Evolutionary conservation across 2,329 filamentous ascomycete species (phyloP).

Genomic region (Aureobasidium leucospermi): DNA sequence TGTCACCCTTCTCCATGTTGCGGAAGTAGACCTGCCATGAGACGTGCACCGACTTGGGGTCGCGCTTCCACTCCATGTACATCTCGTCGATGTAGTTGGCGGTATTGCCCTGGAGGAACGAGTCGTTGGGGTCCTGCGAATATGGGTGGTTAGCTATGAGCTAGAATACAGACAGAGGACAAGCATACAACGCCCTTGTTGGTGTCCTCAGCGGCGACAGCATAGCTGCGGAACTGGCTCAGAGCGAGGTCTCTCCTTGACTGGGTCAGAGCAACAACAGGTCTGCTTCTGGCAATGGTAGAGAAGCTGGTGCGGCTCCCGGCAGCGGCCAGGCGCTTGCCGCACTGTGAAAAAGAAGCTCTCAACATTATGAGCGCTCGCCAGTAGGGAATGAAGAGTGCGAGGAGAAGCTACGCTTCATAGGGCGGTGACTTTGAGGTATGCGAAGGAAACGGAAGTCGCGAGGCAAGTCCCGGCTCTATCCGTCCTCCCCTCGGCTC

Average conservation of each 20-base stretch:
- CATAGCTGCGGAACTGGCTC: slow-evolving; percentile 48
- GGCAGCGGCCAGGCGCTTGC: slow-evolving; percentile 54
- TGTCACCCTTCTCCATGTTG: slow-evolving; percentile 97
- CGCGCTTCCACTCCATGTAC: slow-evolving; percentile 96
- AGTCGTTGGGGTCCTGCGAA: slow-evolving; percentile 74
- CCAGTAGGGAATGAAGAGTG: background rate
- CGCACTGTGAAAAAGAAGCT: slow-evolving; percentile 58
- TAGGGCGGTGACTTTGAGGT: background rate
- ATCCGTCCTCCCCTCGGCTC: background rate
- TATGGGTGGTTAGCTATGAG: slow-evolving; percentile 21
- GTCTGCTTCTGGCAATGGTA: slow-evolving; percentile 30
- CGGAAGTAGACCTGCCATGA: slow-evolving; percentile 99
- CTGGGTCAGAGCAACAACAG: slow-evolving; percentile 35
- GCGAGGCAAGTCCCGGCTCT: background rate
- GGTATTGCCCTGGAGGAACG: slow-evolving; percentile 91
- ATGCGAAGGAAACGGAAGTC: slow-evolving; percentile 4
- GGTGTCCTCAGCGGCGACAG: slow-evolving; percentile 50
- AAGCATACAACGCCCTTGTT: slow-evolving; percentile 53
- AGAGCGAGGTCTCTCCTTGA: slow-evolving; percentile 42
- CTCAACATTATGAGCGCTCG: slow-evolving; percentile 56
- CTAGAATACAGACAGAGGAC: background rate
- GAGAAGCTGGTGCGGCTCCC: slow-evolving; percentile 36
- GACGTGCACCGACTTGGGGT: slow-evolving; percentile 87
- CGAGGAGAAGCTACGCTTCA: slow-evolving; percentile 8
- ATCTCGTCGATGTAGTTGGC: slow-evolving; percentile 99